These are phyloP conservation scores for Bipolaris gigantea DNA, from an alignment of 2,329 filamentous ascomycete genomes.

Conservation along the genomic window DNA sequence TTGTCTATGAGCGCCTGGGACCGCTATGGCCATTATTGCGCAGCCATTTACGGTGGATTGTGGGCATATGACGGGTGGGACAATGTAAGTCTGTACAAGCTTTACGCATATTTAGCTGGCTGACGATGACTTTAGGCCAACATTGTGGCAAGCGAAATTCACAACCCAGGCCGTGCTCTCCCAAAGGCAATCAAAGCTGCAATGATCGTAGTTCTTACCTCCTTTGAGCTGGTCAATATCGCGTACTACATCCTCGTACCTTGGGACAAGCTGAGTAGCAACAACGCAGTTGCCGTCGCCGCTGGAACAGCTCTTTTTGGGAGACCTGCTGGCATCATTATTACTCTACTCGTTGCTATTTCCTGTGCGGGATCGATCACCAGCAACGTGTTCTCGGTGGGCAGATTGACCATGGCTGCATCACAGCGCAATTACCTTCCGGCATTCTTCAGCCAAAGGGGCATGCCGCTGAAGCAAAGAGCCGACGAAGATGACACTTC, in stretches of 20 bases:
- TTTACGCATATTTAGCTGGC: neutral
- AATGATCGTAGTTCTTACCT: slow-evolving; percentile 61
- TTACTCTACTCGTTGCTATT: slow-evolving; percentile 61
- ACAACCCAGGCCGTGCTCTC: slow-evolving; percentile 46
- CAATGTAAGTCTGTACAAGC: slow-evolving; percentile 51
- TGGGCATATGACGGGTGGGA: slow-evolving; percentile 71
- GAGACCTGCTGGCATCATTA: slow-evolving; percentile 55
- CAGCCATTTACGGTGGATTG: slow-evolving; percentile 63
- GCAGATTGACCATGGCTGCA: slow-evolving; percentile 64
- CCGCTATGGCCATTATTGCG: slow-evolving; percentile 61
- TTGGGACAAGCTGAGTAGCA: slow-evolving; percentile 60
- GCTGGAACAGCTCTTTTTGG: slow-evolving; percentile 56
- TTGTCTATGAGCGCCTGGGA: slow-evolving; percentile 57
- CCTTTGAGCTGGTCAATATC: slow-evolving; percentile 63
- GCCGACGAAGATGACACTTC: slow-evolving; percentile 2
- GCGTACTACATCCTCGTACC: slow-evolving; percentile 66
- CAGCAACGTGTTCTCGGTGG: slow-evolving; percentile 64
- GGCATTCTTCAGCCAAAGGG: slow-evolving; percentile 34
- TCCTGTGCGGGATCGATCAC: slow-evolving; percentile 65
- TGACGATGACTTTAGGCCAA: slow-evolving; percentile 33
- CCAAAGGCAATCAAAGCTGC: slow-evolving; percentile 65
- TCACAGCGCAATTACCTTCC: slow-evolving; percentile 43
- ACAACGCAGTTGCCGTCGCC: slow-evolving; percentile 64
- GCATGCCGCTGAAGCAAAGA: slow-evolving; percentile 21
- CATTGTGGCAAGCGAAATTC: slow-evolving; percentile 45